Evolutionary conservation across 805 yeast genomes (phyloP), one percentile per base, ranked within the genome.

Genomic region (Teunomyces kruisii): DNA sequence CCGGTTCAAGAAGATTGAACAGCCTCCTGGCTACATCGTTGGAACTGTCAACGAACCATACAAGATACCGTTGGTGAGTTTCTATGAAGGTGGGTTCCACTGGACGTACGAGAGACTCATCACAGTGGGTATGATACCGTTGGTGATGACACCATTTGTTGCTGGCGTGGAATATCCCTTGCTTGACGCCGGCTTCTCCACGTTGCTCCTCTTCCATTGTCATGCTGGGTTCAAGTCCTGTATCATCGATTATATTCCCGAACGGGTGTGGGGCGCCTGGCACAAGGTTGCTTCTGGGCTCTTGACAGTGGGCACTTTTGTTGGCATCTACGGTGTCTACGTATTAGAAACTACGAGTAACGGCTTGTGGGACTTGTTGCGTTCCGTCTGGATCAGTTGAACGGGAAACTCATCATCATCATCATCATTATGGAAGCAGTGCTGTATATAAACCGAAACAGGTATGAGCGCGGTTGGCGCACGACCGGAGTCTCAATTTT

Each of bases 1-100:
- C 36, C 68, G 63, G 45, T 65, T 59, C 42, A 82, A 81, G 53
- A 72, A 77, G 39, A 79, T 81, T 48, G 84, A 84, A 46, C 95
- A 88, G 68, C 92, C 95, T 29, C 88, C 97, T 36, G 98, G 97
- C 31, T 76, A 86, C 63, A 84, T 92, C 46, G 84, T 84, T 39
- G 98, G 97, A n/a, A 82, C 91, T 6, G 96, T 91, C 40, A 94
- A 92, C 66, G 98, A 94, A 50, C 90, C 98, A 12, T 86, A 76
- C 57, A 68, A 72, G 28, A 70, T 80, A 12, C 97, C 97, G 32
- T 65, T 74, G 32, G 63, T 83, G 4, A 74, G 79, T 58, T 79
- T 75, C 52, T 59, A 74, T 41, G 91, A 89, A 59, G 97, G 98
- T 39, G 86, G 95, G 17, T 78, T 81, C 64, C 98, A 91, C 73